phyloP scores from a whole-genome alignment of 2,329 filamentous ascomycete genomes.

The Paracamarosporium sp. region DNA sequence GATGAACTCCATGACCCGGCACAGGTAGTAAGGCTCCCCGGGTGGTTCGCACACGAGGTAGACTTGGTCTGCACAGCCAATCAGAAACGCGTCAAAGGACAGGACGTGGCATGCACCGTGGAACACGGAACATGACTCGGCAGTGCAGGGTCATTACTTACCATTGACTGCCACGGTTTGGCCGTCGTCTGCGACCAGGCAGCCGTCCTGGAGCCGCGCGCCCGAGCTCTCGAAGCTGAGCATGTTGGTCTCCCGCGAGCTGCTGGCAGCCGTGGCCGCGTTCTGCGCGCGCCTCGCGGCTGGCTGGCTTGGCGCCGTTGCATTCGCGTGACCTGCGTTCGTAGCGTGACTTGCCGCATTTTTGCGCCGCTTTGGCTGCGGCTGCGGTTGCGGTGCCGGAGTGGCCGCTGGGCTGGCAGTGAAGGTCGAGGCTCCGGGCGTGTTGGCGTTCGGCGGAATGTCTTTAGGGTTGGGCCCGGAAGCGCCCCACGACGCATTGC shows the following conservation, averaged over 20 bases:
- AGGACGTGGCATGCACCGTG: conserved; percentile 38
- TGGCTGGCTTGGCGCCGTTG: conserved; percentile 50
- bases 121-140: conserved; percentile 15
- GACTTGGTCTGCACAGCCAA: conserved; percentile 71
- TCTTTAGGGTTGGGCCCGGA: conserved; percentile 44
- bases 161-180: conserved; percentile 84
- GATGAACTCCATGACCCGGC: conserved; percentile 97
- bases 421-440: conserved; percentile 66
- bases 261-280: conserved; percentile 48
- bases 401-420: conserved; percentile 52
- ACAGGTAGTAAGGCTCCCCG: conserved; percentile 96
- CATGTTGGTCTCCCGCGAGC: conserved; percentile 76
- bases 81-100: conserved; percentile 44
- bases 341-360: conserved; percentile 59
- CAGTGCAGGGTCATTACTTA: conserved; percentile 51
- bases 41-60: conserved; percentile 98
- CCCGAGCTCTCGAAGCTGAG: conserved; percentile 81
- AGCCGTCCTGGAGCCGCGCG: conserved; percentile 73
- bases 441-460: conserved; percentile 42
- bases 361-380: conserved; percentile 79
- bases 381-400: conserved; percentile 22
- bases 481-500: conserved; percentile 47
- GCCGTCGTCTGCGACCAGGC: conserved; percentile 88
- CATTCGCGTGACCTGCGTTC: conserved; percentile 43
- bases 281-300: conserved; percentile 39